Conservation (phyloP, 164 flowering plant species). For the Annona squamosa region DNA sequence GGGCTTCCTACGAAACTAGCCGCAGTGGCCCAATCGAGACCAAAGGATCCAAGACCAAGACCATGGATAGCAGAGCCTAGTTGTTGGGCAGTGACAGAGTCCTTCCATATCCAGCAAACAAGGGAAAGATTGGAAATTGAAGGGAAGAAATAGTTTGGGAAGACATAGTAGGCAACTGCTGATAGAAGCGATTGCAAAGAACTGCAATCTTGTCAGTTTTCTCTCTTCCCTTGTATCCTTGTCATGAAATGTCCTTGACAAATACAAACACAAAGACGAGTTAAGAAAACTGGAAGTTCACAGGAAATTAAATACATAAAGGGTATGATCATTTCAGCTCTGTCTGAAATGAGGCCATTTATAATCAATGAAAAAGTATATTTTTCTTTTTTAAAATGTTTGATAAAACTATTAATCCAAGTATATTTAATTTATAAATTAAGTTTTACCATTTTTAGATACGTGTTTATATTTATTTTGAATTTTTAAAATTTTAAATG, state of each 20-base stretch:
- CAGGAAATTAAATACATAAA: not conserved
- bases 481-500: no score
- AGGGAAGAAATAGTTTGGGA: slow-evolving; percentile 6
- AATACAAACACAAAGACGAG: no score
- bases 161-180: not conserved
- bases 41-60: slow-evolving; percentile 1
- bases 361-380: no score
- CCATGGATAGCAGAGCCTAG: not conserved
- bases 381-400: no score
- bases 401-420: no score
- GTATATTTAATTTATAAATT: no score
- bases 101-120: slow-evolving; percentile 7
- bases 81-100: slow-evolving; percentile 3
- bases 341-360: no score
- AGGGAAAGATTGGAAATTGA: not conserved
- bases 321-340: no score
- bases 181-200: not conserved
- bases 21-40: not conserved
- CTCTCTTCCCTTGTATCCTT: not conserved
- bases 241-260: not conserved
- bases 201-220: slow-evolving; percentile 1
- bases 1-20: not conserved
- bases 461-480: no score
- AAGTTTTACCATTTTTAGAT: no score
- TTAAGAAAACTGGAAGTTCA: no score